Evolutionary conservation across 2,329 filamentous ascomycete species (phyloP), one percentile per base, ranked within the genome.

Genomic region (Alternaria burnsii): DNA sequence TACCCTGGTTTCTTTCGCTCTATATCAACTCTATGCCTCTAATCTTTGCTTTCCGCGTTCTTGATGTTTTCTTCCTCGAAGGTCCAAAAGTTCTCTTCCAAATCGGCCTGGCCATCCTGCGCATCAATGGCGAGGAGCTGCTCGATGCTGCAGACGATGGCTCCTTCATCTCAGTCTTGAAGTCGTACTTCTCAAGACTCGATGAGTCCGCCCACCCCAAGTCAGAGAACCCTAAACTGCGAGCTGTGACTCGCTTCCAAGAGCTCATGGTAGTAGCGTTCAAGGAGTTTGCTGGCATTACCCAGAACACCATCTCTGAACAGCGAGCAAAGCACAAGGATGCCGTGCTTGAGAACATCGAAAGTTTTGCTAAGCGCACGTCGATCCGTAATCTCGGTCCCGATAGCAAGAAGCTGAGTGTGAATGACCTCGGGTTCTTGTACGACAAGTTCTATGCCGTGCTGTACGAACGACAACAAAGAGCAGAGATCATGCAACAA

Each of bases 21-120:
- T 99, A 98, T 80, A 96, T 99, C 84, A 99, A 99, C 85, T 98
- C 94, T 2, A 99, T 99, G 95, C 95, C 95, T 5, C 84, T 99
- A 16, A 93, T 98, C 1, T 99, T 98, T 79, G 95, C 95, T 46
- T 99, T 98, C 79, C 88, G 95, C 57, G 95, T 99, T 50, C 81
- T 99, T 63, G 95, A 99, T 72, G 94, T 99, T 51, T 99, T 99
- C 83, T 99, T 99, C 80, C 88, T 99, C 41, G 95, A 99, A 79
- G 95, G 95, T 0, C 94, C 95, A 16, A 98, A 98, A 80, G 95
- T 98, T 1, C 83, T 99, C 10, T 99, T 99, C 80, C 95, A 99
- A 78, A 91, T 99, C 59, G 95, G 95, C 18, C 83, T 99, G 63
- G 95, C 95, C n/a, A 99, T 99, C 71, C 83, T 99, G 30, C 88